Base-by-base conservation (phyloP, 257 asterid genomes). In the Solanum rostratum region DNA sequence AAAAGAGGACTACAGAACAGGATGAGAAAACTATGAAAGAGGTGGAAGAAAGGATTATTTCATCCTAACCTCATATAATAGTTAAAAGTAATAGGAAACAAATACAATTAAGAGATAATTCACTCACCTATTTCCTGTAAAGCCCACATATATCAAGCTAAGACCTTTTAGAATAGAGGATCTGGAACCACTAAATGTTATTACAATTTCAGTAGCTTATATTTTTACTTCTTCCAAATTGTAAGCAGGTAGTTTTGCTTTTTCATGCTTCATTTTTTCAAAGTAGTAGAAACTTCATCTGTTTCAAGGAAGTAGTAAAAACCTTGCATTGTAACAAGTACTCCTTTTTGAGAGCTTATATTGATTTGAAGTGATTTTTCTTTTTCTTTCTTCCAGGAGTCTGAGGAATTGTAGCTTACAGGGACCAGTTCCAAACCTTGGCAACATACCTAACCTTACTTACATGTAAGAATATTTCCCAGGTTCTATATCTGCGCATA, bases 331-430 rank as follows among this genome's bases (percentile, higher is more conserved):
- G 18, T 16, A 27, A 49, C 50, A 50, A 49, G 59, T 74, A 46
- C 16, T 29, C 30, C 46, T 29, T 27, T 14, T 3, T 50, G 63
- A 50, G 29, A 50, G 41, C 82, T 78, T 49, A 50, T 50, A 50
- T 27, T 78, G 37, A 78, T 29, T 78, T 78, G 59, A 78, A 78
- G 82, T 50, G 63, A 50, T 27, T 78, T 16, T 16, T 43, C 63
- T 27, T 55, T 73, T 82, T 84, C 85, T 20, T 89, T 87, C 24
- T 87, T 81, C 86, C 96, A 97, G 99, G 97, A 97, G 99, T 90
- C 97, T 97, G 74, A 92, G 99, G 90, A 97, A 97, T 94, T 97
- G 99, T 91, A 92, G 90, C 89, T 89, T 97, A 91, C 93, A 27
- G 88, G 99, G 99, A 84, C 87, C 92, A 18, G 85, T 97, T 86